Percentiles rank a stretch among this genome's conserved stretches.
phyloP scores from a whole-genome alignment of 345 rosid genomes.

The Hibiscus mutabilis region DNA sequence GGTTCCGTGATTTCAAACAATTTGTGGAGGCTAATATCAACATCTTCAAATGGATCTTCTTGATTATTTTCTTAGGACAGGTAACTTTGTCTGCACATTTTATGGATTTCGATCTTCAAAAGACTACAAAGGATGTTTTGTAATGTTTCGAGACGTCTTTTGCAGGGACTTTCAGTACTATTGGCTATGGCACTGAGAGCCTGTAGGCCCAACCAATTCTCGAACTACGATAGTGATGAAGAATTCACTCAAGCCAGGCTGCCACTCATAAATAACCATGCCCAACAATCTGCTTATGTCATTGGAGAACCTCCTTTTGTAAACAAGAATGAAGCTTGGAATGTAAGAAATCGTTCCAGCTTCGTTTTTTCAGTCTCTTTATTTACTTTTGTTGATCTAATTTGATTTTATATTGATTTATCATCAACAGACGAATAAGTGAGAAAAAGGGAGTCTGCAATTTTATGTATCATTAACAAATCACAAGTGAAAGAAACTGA shows the following conservation, averaged over 20 bases:
- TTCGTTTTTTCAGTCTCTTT: neutral
- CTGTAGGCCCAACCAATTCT: conserved; percentile 11
- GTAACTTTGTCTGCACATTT: conserved; percentile 14
- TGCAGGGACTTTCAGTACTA: conserved; percentile 35
- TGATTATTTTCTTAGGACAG: conserved; percentile 36
- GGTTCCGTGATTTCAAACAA: conserved; percentile 38
- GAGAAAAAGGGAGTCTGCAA: conserved; percentile 10
- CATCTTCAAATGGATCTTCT: conserved; percentile 35
- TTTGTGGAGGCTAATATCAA: conserved; percentile 40
- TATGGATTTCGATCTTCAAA: neutral
- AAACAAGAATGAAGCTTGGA: conserved; percentile 21
- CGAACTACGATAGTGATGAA: conserved; percentile 26
- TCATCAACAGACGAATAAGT: conserved; percentile 16
- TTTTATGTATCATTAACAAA: neutral
- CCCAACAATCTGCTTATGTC: conserved; percentile 16
- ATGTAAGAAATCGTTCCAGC: neutral
- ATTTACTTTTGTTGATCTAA: neutral
- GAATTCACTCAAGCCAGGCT: conserved; percentile 22
- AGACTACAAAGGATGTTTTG: neutral
- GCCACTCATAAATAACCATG: conserved; percentile 29
- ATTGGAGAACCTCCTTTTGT: conserved; percentile 14
- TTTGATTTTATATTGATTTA: neutral
- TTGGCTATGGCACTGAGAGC: conserved; percentile 34
- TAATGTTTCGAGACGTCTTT: neutral
- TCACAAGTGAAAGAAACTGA: neutral